A percentile compares a stretch with the other conserved stretches of the same genome.
These are phyloP conservation scores for Aspergillus sp. DNA, from an alignment of 2,329 filamentous ascomycete species.

Conservation along the genomic window DNA sequence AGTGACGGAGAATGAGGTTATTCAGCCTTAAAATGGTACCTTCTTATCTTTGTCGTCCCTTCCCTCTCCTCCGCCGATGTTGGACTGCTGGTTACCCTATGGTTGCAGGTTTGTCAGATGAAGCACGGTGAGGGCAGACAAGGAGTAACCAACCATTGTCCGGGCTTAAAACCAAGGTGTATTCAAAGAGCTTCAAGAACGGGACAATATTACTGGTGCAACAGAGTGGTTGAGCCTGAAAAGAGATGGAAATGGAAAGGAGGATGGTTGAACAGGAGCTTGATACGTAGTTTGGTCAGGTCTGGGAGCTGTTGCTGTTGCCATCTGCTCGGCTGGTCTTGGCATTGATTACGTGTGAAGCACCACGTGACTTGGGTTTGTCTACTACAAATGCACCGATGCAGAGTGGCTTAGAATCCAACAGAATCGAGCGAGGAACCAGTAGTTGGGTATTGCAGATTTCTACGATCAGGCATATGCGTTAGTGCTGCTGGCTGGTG, in stretches of 20 bases:
- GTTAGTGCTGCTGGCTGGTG: background rate
- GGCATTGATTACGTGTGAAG: slow-evolving; percentile 18
- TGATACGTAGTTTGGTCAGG: slow-evolving; percentile 22
- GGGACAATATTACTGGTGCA: too few relatives aligned
- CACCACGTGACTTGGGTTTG: background rate
- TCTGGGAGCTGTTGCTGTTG: slow-evolving; percentile 28
- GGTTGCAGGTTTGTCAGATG: slow-evolving; percentile 28
- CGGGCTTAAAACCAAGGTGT: slow-evolving; percentile 21
- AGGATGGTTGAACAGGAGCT: slow-evolving; percentile 16
- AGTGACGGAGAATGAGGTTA: background rate
- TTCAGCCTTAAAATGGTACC: slow-evolving; percentile 51
- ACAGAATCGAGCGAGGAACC: background rate
- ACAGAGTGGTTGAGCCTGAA: background rate
- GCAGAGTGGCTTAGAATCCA: background rate
- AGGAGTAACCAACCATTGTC: slow-evolving; percentile 40
- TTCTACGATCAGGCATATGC: background rate
- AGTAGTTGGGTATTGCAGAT: background rate
- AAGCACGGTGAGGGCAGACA: slow-evolving; percentile 15
- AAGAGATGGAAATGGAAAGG: slow-evolving; percentile 22
- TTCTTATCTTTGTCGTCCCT: slow-evolving; percentile 94
- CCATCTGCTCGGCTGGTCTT: slow-evolving; percentile 23
- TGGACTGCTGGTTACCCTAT: slow-evolving; percentile 69
- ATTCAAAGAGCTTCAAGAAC: background rate
- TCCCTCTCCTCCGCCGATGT: slow-evolving; percentile 78
- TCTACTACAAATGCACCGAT: slow-evolving; percentile 3